Evolutionary conservation across 805 yeast species (phyloP).

Genomic region (Saturnispora gosingensis): DNA sequence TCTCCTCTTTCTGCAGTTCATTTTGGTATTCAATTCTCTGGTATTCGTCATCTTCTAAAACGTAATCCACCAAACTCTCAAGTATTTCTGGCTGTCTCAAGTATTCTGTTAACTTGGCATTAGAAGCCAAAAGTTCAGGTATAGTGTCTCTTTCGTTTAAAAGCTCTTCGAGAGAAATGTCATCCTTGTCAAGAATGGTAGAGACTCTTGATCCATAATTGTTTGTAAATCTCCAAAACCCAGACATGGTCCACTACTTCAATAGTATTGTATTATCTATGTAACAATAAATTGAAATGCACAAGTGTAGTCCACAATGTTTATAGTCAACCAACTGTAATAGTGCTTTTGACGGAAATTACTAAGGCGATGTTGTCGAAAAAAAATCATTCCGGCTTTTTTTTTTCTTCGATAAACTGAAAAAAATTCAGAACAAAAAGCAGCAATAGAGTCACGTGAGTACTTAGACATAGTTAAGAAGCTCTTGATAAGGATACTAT

Average conservation of each 20-base stretch:
- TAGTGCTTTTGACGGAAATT: not conserved
- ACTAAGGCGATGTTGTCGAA: not conserved
- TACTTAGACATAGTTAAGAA: not conserved
- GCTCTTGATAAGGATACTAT: no score
- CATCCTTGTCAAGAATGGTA: conserved; percentile 39
- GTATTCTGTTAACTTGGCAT: conserved; percentile 67
- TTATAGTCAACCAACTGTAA: not conserved
- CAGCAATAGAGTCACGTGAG: not conserved
- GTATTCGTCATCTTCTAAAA: conserved; percentile 42
- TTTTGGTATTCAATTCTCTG: conserved; percentile 20
- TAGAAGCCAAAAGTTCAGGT: conserved; percentile 64
- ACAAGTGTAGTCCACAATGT: not conserved
- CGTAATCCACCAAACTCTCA: conserved; percentile 55
- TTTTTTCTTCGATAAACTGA: not conserved
- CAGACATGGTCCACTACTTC: conserved; percentile 22
- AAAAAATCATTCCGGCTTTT: not conserved
- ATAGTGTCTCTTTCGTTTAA: conserved; percentile 68
- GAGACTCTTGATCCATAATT: conserved; percentile 53
- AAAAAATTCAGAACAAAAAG: not conserved
- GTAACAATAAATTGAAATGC: not conserved
- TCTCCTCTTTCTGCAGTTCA: conserved; percentile 3
- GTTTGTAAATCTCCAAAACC: conserved; percentile 34
- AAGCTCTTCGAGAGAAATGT: conserved; percentile 44
- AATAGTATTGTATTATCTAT: not conserved
- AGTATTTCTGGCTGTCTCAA: conserved; percentile 72